Conservation (phyloP, 2,329 filamentous ascomycete species). For the Phoma sp. region DNA sequence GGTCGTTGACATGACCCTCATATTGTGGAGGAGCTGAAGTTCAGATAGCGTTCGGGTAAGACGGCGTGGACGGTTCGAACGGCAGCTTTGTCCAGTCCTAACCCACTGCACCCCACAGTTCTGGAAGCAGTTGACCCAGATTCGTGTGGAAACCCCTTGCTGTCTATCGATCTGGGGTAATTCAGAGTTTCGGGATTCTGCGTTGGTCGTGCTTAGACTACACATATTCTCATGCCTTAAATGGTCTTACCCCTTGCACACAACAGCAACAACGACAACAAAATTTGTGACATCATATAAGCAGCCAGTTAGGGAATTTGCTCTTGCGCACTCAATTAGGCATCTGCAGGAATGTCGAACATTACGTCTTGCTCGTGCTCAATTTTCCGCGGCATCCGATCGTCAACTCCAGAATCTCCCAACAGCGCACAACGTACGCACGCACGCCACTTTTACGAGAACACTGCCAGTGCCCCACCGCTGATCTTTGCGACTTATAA, state of each 20-base stretch:
- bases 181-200: background rate
- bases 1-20: background rate
- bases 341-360: background rate
- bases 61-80: slow-evolving; percentile 6
- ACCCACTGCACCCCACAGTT: slow-evolving; percentile 15
- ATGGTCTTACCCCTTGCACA: background rate
- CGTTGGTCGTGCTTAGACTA: background rate
- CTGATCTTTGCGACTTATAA: slow-evolving; percentile 7
- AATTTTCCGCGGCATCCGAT: background rate
- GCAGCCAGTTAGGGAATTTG: background rate
- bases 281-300: too few relatives aligned
- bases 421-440: background rate
- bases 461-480: slow-evolving; percentile 9
- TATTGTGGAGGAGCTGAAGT: background rate
- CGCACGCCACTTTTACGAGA: background rate
- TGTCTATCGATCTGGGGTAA: slow-evolving; percentile 10
- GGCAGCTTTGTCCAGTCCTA: slow-evolving; percentile 9
- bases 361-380: background rate
- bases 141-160: slow-evolving; percentile 10
- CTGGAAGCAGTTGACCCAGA: slow-evolving; percentile 14
- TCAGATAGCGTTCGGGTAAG: slow-evolving; percentile 15
- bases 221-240: background rate
- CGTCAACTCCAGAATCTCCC: background rate
- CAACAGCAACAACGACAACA: background rate
- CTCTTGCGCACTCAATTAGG: background rate